Base-by-base conservation (phyloP, 495 filamentous ascomycete species). In the Aspergillus funiculosus region DNA sequence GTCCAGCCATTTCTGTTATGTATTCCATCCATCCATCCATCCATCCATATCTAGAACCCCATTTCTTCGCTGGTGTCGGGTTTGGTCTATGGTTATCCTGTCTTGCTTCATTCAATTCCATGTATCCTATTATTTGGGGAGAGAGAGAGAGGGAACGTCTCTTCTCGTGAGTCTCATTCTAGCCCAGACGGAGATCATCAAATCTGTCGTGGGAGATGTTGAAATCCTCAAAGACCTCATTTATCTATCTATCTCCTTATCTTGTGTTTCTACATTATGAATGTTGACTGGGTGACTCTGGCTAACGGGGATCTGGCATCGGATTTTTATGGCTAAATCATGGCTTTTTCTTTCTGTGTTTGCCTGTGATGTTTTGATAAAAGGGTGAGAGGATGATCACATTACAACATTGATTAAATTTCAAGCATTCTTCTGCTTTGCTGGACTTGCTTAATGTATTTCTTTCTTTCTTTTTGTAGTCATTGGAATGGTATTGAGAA, bases 161-260 rank as follows among this genome's bases (percentile, higher is more conserved):
- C 14, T 30, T 11, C 9, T 4, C 3, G 10, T 30, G 10, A 13
- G 28, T 26, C 11, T 39, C 24, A 27, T n/a, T 38, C 20, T 25
- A 8, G n/a, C n/a, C 17, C 2, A 6, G 34, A 37, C 14, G 34
- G 34, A 37, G 34, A 37, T 21, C 34, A 20, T 37, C 20, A n/a
- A 11, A 21, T 35, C 29, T 35, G 22, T 46, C 22, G 26, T 44
- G 29, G 36, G 41, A 21, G 35, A 45, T 51, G 36, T 41, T 28
- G 48, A 45, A 43, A 49, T 49, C 32, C 42, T 41, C 32, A 21
- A 42, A 42, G 38, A 49, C 46, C 19, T 26, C 20, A 1, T 41
- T 36, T 41, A 34, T 19, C 18, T 39, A 21, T 19, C 31, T 3
- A 6, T 41, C 1, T 24, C 14, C 13, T 34, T 39, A 15, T 20